Evolutionary conservation across 495 filamentous ascomycete genomes (phyloP), one percentile per base, ranked within the genome.

Genomic region (Penicillium verhagenii): DNA sequence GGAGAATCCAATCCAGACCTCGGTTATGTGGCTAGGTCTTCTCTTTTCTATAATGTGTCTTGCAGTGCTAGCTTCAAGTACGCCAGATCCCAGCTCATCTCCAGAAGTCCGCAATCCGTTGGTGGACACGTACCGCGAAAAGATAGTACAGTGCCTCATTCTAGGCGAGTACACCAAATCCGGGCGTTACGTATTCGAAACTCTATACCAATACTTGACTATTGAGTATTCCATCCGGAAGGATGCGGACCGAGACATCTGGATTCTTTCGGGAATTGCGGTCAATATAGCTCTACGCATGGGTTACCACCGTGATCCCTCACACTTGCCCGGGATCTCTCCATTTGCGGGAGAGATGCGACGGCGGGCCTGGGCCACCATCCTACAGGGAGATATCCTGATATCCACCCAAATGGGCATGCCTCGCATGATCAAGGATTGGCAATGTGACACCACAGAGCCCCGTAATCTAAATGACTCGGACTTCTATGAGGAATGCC

Each of bases 401-500:
- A 51, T 63, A 19, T 64, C 63, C 14, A 63, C 60, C 21, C 68
- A 72, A 44, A 43, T 70, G 37, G 69, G 69, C 9, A 53, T 72
- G 21, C 69, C 69, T 2, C 55, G 65, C 29, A 66, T 54, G 21
- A 63, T 71, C 26, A 56, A 52, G 18, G 49, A 46, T 19, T 47
- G 49, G 37, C 58, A 60, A 9, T 69, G 63, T 29, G 65, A 72
- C 25, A 69, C 68, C n/a, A 28, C 14, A n/a, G 29, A 51, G 13
- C 69, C 69, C 25, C 45, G 38, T 5, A 70, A 72, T 26, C 47
- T 72, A 10, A 28, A 50, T 2, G 65, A 72, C 39, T 39, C 53
- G 4, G 68, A 72, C 48, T 65, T 72, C 21, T 59, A 70, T 46
- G 58, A 52, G 25, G 42, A 67, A 25, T 65, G 58, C 5, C 13